Base-by-base conservation (phyloP, 495 filamentous ascomycete species). In the Aspergillus sclerotiicarbonarius region DNA sequence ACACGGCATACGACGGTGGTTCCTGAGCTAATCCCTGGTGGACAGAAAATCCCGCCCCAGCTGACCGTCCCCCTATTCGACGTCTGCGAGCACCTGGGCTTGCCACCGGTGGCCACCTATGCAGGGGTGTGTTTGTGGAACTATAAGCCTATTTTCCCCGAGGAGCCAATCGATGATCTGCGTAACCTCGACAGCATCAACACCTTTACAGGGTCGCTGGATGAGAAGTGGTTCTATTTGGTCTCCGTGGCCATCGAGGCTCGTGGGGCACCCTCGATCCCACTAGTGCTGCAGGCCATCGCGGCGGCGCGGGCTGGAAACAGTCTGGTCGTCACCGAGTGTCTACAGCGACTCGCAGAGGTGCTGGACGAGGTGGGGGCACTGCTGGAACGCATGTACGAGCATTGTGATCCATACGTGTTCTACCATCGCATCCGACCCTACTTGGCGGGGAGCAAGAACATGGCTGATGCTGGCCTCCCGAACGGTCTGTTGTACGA, bases 201-300 rank as follows among this genome's bases (percentile, higher is more conserved):
- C 55, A 96, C 94, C 16, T 92, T 97, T 70, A 98, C 95, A n/a
- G 94, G 95, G 33, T 91, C 90, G 5, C 75, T 95, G 15, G 94
- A 99, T 69, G 94, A 99, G 69, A 94, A 95, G 62, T 98, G 94
- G 94, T 99, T 99, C 68, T 97, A 96, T 67, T 79, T 98, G 8
- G 82, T 97, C 44, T 96, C 92, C 0, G 89, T 97, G 13, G 94
- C 93, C 60, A 96, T 98, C 62, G 94, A 98, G 75, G 92, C 94
- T 46, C 85, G 91, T 31, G 93, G 91, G 25, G 94, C 84, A 0
- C 90, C 92, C n/a, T 88, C 90, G 44, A 84, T 98, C 35, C 87
- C 91, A 0, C 72, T 95, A 25, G 95, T 96, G 89, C 79, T 98
- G 21, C 79, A 85, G 33, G 95, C 94, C 8, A 94, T 99, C 50